Conservation (phyloP, 176 grass and related monocot genomes). For the Carex kokanica region DNA sequence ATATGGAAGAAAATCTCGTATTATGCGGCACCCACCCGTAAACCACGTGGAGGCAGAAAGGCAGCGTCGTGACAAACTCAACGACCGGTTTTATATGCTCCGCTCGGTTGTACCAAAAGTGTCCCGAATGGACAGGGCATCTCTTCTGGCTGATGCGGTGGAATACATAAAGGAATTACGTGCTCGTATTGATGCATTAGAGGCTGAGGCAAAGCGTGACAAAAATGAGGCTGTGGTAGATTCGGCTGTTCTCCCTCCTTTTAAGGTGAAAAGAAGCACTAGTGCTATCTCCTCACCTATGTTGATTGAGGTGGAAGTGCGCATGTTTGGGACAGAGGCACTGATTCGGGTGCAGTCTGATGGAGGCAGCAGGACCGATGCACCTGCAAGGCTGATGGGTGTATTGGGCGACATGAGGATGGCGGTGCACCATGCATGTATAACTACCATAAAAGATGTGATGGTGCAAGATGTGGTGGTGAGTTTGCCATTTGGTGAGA, state of each 20-base stretch:
- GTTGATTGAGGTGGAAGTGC: no score
- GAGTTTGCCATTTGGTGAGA: conserved; percentile 30
- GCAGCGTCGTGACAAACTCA: conserved; percentile 71
- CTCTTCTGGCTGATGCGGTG: no score
- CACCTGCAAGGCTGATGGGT: conserved; percentile 53
- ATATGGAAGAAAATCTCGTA: conserved; percentile 36
- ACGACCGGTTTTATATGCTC: conserved; percentile 69
- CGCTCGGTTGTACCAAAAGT: no score
- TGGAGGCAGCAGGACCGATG: conserved; percentile 29
- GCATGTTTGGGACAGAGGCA: conserved; percentile 5
- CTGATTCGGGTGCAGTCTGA: conserved; percentile 33
- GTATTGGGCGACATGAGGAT: conserved; percentile 43
- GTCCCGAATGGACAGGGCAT: no score
- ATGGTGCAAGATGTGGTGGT: conserved; percentile 60
- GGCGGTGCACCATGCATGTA: conserved; percentile 47
- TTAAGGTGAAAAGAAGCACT: no score
- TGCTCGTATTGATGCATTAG: no score
- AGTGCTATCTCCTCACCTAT: no score
- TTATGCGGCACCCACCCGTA: conserved; percentile 22
- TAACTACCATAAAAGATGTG: conserved; percentile 42
- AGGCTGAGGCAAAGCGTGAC: no score
- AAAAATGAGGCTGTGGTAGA: no score
- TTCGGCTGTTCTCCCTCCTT: no score
- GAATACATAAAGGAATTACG: no score
- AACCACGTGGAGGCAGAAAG: conserved; percentile 80